Evolutionary conservation across 164 flowering plant genomes (phyloP).

Genomic region (Sextonia rubra): DNA sequence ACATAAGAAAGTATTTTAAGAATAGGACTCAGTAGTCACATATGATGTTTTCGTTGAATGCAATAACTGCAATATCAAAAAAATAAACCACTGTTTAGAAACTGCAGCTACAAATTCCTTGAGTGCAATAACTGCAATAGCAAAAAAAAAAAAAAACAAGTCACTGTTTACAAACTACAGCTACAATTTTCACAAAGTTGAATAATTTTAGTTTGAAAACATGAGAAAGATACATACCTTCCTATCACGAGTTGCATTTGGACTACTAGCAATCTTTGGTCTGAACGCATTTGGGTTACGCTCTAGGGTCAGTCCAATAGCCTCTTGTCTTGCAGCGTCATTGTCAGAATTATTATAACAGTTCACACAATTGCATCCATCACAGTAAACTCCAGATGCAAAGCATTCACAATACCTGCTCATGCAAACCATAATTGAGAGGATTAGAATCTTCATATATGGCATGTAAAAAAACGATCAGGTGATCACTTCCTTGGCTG

Average conservation of each 20-base stretch:
- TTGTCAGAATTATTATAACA: slow-evolving; percentile 85
- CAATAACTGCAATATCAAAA: not conserved
- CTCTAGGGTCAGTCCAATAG: slow-evolving; percentile 84
- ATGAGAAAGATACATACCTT: slow-evolving; percentile 45
- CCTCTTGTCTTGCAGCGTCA: slow-evolving; percentile 80
- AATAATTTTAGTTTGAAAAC: not conserved
- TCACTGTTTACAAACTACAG: not conserved
- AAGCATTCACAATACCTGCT: slow-evolving; percentile 97
- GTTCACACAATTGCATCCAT: slow-evolving; percentile 89
- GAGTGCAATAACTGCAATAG: not conserved
- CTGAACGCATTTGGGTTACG: slow-evolving; percentile 96
- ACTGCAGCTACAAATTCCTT: not conserved
- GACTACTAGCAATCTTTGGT: slow-evolving; percentile 95
- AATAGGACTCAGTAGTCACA: not conserved
- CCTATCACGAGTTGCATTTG: slow-evolving; percentile 59
- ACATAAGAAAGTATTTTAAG: not conserved
- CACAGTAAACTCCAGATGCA: slow-evolving; percentile 92
- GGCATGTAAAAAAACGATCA: too few relatives aligned
- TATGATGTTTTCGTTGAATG: not conserved
- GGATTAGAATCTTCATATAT: not conserved
- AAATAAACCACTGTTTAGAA: not conserved
- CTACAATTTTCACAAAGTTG: not conserved
- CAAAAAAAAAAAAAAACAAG: not conserved
- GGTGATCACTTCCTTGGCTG: too few relatives aligned
- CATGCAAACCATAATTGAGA: not conserved